phyloP scores from a whole-genome alignment of 2,329 filamentous ascomycete species.

The Microcyclosporella mali region DNA sequence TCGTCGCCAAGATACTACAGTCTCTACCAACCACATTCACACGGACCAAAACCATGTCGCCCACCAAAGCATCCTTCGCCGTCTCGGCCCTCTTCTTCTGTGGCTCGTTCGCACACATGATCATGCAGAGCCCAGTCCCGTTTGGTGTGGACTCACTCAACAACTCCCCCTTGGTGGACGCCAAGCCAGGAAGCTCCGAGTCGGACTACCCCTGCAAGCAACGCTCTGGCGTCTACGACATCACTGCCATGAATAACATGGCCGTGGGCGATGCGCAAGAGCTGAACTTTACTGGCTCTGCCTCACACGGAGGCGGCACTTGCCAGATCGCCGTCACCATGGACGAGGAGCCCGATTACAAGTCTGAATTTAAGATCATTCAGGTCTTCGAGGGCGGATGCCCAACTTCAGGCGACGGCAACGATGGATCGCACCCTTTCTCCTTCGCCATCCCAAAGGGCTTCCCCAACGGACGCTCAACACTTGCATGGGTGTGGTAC shows the following conservation, averaged over 20 bases:
- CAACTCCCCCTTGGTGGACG: conserved; percentile 60
- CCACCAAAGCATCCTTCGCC: conserved; percentile 4
- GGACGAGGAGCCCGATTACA: conserved; percentile 61
- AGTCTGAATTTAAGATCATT: conserved; percentile 78
- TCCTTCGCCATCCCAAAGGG: conserved; percentile 64
- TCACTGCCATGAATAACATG: conserved; percentile 53
- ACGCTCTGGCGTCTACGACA: conserved; percentile 40
- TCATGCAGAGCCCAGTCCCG: conserved; percentile 62
- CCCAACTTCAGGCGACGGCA: conserved; percentile 58
- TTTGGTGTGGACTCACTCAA: conserved; percentile 49
- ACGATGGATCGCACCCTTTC: conserved; percentile 49
- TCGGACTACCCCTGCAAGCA: conserved; percentile 77
- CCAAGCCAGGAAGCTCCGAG: conserved; percentile 33
- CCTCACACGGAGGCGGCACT: conserved; percentile 81
- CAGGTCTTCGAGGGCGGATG: conserved; percentile 83
- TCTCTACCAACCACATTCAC: conserved; percentile 2
- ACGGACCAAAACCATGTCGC: conserved; percentile 11
- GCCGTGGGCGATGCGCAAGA: conserved; percentile 54
- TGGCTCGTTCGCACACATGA: conserved; percentile 65
- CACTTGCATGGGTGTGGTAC: conserved; percentile 83
- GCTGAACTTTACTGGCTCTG: conserved; percentile 64
- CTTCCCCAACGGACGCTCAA: conserved; percentile 68
- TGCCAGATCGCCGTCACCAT: conserved; percentile 81
- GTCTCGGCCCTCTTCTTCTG: conserved; percentile 33
- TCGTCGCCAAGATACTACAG: conserved; percentile 5